These are phyloP conservation scores for Picochlorum sp. DNA, from an alignment of 139 green algal genomes.

Conservation along the genomic window DNA sequence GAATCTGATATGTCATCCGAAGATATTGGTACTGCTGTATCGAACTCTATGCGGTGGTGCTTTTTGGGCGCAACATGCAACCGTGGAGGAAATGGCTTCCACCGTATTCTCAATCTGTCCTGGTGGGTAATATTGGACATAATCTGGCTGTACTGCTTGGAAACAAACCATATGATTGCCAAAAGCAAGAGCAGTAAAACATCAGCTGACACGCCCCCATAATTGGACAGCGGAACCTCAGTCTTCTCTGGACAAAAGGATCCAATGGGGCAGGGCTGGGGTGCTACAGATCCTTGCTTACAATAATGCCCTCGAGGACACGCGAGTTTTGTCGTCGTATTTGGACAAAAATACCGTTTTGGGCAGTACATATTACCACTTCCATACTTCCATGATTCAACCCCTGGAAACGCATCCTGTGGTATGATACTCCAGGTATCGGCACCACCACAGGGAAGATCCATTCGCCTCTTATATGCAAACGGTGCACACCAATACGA, in stretches of 20 bases:
- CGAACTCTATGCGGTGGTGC: no score
- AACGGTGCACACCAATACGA: conserved; percentile 48
- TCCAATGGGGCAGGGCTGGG: conserved; percentile 33
- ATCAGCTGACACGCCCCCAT: conserved; percentile 28
- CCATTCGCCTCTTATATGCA: conserved; percentile 36
- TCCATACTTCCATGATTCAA: conserved; percentile 20
- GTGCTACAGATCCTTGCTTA: conserved; percentile 25
- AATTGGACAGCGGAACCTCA: conserved; percentile 33
- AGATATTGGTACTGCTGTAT: no score
- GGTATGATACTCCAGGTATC: conserved; percentile 53
- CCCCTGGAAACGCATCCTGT: conserved; percentile 28
- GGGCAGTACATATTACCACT: conserved; percentile 36
- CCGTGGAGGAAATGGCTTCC: no score
- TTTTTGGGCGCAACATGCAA: no score
- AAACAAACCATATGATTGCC: conserved; percentile 22
- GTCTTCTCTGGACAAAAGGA: conserved; percentile 28
- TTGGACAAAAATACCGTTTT: conserved; percentile 39
- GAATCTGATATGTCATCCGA: no score
- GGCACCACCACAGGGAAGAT: conserved; percentile 44
- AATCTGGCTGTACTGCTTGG: no score
- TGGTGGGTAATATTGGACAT: neutral
- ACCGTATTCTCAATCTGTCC: conserved; percentile 25
- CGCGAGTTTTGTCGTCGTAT: conserved; percentile 18
- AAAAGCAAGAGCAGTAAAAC: conserved; percentile 31
- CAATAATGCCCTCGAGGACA: conserved; percentile 41